Percentiles rank a stretch among this genome's conserved stretches.
Conservation (phyloP, 768 basidiomycete species). For the Tephrocybe rancida region DNA sequence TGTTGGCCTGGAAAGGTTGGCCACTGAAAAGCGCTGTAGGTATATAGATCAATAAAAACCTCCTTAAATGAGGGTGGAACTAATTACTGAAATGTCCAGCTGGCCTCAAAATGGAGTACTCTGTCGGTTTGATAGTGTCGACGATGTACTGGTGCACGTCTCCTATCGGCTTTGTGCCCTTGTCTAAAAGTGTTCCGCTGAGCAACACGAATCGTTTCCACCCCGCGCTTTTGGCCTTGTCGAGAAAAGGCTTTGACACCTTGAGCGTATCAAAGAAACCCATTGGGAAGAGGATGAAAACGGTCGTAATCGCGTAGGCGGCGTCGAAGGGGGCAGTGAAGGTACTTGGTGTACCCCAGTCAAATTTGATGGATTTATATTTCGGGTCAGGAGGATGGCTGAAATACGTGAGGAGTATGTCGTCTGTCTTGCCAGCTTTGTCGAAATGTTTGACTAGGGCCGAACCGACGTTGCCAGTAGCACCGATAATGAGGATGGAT, state of each 20-base stretch:
- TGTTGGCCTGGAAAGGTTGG: constrained; percentile 17
- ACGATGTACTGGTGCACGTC: constrained; percentile 35
- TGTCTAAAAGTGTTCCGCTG: constrained; percentile 23
- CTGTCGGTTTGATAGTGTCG: constrained; percentile 23
- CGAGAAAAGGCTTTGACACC: constrained; percentile 32
- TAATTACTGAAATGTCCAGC: constrained; percentile 38
- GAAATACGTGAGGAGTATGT: not conserved
- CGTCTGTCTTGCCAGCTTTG: not conserved
- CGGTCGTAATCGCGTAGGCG: constrained; percentile 16
- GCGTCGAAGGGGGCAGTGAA: constrained; percentile 29
- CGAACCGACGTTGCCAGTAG: constrained; percentile 31
- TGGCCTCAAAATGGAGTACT: constrained; percentile 34
- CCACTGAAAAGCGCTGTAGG: not conserved
- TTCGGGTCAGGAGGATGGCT: not conserved
- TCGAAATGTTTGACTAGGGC: constrained; percentile 27
- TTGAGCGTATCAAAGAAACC: constrained; percentile 15
- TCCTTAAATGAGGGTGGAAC: not conserved
- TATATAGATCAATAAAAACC: constrained; percentile 8
- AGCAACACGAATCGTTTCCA: constrained; percentile 33
- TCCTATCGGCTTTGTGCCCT: constrained; percentile 25
- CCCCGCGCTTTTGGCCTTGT: constrained; percentile 27
- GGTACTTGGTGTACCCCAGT: not conserved
- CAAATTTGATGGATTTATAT: not conserved
- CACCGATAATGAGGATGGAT: constrained; percentile 33
- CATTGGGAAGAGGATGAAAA: constrained; percentile 31